Base-by-base conservation (phyloP, 306 rosid species). In the Corylus heterophylla region DNA sequence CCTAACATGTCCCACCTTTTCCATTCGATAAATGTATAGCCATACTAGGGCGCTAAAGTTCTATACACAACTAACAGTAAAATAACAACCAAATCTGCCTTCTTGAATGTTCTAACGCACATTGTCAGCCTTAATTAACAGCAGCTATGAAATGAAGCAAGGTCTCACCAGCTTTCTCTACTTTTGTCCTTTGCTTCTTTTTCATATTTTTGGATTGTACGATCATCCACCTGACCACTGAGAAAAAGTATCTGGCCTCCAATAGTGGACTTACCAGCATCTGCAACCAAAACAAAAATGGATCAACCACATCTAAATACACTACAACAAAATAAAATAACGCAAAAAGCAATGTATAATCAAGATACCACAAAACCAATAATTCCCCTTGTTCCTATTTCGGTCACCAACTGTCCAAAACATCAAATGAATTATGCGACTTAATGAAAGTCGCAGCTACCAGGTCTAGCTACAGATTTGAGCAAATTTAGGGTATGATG, bases 241-340 rank as follows among this genome's bases (percentile, higher is more conserved):
- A 95, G 96, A 87, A 93, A 93, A 89, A 95, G 99, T 83, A 95
- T 95, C 85, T n/a, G 99, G 55, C 99, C 99, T 71, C 99, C 99
- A 72, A 91, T 91, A 17, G 99, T 95, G 68, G 99, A 95, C 89
- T 95, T 95, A 29, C 99, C 99, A 80, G 98, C 99, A 89, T 95
- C 99, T 95, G 77, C 59, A 78, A 71, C 69, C 81, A 87, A 62
- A 50, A 69, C 11, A 55, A 31, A 6, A 13, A 61, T 51, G 66
- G 20, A 71, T 54, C 51, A 56, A 66, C 18, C 69, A 54, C 27
- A 5, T 20, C 45, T 11, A 54, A 44, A 49, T 42, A 51, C 25
- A 14, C 29, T 39, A 68, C 6, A 67, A 17, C 7, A 37, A 37
- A 37, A 62, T 27, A 10, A 27, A 25, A 16, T 12, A 29, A 29